A percentile compares a stretch with the other conserved stretches of the same genome.
Evolutionary conservation across 495 filamentous ascomycete species (phyloP).

Genomic region (Neurospora sp.): DNA sequence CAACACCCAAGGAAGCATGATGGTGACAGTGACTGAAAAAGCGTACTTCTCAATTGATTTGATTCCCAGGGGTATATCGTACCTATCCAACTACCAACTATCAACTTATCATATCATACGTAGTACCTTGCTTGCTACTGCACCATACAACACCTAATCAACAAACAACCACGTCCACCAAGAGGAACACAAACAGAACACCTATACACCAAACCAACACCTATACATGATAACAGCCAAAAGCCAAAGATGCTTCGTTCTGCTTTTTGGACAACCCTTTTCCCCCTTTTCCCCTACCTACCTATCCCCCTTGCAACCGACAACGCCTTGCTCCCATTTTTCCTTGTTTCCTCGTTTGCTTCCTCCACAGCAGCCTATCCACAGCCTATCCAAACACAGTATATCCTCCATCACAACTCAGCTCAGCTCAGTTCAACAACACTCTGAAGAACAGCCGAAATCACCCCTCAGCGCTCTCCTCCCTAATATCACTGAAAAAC

Average conservation of each 20-base stretch:
- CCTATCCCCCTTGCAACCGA: neutral
- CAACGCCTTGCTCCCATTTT: neutral
- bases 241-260: neutral
- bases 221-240: neutral
- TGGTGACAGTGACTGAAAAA: too few species aligned
- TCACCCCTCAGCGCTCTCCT: slow-evolving; percentile 10
- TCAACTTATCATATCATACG: too few species aligned
- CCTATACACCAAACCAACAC: neutral
- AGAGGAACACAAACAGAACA: neutral
- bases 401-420: neutral
- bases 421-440: neutral
- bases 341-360: neutral
- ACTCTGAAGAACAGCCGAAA: neutral
- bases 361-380: neutral
- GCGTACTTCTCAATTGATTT: too few species aligned
- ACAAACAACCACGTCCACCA: neutral
- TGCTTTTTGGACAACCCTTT: neutral
- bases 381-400: neutral
- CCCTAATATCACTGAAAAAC: slow-evolving; percentile 19
- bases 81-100: too few species aligned
- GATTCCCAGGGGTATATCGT: too few species aligned
- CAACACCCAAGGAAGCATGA: too few species aligned
- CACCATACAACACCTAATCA: too few species aligned
- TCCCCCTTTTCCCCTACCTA: neutral
- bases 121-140: too few species aligned